Conservation (phyloP, 2,329 filamentous ascomycete genomes). For the Delphinella strobiligena region DNA sequence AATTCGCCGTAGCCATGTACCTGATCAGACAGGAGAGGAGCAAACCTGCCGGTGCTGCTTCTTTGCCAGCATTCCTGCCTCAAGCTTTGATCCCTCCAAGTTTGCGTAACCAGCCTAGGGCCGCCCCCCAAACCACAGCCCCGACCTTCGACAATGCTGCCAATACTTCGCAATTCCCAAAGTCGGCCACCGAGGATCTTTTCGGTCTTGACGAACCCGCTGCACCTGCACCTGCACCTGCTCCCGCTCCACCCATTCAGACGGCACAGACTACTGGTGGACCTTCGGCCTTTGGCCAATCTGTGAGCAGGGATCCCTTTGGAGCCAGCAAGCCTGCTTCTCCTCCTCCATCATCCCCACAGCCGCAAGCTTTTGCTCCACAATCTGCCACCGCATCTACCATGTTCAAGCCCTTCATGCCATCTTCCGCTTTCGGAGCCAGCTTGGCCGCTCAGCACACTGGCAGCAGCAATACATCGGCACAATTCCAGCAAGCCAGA, state of each 20-base stretch:
- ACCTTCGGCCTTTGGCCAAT: conserved; percentile 41
- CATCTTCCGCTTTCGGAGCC: conserved; percentile 84
- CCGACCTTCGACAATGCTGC: conserved; percentile 41
- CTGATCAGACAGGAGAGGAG: conserved; percentile 82
- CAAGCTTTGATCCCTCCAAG: conserved; percentile 74
- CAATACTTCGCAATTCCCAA: conserved; percentile 40
- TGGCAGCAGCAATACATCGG: conserved; percentile 41
- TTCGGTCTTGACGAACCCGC: conserved; percentile 76
- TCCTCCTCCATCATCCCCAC: too few relatives aligned
- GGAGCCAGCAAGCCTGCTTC: conserved; percentile 36
- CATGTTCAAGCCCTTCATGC: conserved; percentile 77
- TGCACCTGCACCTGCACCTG: conserved; percentile 33
- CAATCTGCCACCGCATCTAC: conserved; percentile 29
- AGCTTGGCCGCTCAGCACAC: conserved; percentile 66
- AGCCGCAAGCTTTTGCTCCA: conserved; percentile 9
- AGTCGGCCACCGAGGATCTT: conserved; percentile 82
- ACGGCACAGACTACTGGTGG: conserved; percentile 63
- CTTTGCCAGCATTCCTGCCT: conserved; percentile 66
- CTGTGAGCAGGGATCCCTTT: conserved; percentile 45
- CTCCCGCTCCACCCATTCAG: conserved; percentile 35
- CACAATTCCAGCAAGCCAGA: conserved; percentile 26
- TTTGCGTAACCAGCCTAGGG: conserved; percentile 53
- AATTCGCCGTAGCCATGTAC: conserved; percentile 97
- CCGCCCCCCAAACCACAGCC: conserved; percentile 33
- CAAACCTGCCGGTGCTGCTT: conserved; percentile 44